phyloP scores from a whole-genome alignment of 768 basidiomycete species.

The Leccinellum albellum region DNA sequence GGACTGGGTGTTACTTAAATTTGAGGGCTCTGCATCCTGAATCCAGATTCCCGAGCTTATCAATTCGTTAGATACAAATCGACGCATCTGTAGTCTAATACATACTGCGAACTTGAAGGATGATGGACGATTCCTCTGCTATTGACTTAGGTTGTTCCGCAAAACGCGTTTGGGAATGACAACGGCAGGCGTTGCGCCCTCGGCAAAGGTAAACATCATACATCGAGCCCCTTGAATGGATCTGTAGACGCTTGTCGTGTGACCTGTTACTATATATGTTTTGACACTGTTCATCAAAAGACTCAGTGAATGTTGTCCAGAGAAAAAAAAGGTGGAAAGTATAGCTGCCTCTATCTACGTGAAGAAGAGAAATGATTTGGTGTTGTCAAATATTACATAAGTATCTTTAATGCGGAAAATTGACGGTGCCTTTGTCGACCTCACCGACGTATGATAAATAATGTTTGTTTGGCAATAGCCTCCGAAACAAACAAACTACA shows the following conservation, averaged over 20 bases:
- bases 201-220: too few species aligned
- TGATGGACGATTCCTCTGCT: neutral
- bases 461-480: slow-evolving; percentile 13
- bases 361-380: too few species aligned
- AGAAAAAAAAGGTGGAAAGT: neutral
- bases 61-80: neutral
- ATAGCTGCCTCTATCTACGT: too few species aligned
- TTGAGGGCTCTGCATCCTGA: neutral
- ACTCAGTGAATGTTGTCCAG: neutral
- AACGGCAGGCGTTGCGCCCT: too few species aligned
- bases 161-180: too few species aligned
- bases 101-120: too few species aligned
- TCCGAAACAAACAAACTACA: slow-evolving; percentile 8
- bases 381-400: neutral
- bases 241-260: too few species aligned
- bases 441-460: neutral
- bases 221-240: too few species aligned
- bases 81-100: neutral
- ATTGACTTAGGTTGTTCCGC: too few species aligned
- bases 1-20: neutral
- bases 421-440: neutral
- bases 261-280: neutral
- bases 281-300: neutral
- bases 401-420: neutral
- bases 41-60: neutral